Base-by-base conservation (phyloP, 306 rosid genomes). In the Rosa persica region DNA sequence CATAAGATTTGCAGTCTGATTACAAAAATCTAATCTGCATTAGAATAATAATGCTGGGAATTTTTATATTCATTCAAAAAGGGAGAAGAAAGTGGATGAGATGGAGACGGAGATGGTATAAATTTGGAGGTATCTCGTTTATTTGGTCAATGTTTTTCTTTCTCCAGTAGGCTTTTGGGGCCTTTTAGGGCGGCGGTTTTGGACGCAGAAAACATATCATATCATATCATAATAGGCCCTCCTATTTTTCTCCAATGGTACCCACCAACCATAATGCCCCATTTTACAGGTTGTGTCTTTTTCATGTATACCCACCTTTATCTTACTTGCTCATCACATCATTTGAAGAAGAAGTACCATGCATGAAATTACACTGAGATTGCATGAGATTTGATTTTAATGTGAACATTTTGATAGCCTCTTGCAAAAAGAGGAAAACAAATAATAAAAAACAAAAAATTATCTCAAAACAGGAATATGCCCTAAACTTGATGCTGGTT, bases 121-220 rank as follows among this genome's bases (percentile, higher is more conserved):
- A 17, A 65, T 17, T 36, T 8, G 27, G 70, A 13, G 25, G 36
- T 66, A 38, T 38, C 46, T 38, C 17, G 27, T 36, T 66, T 17
- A 3, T 38, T 42, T 61, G 60, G 71, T 75, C 78, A 60, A 75
- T 25, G 58, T 75, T 44, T 27, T 10, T 3, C n/a, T 36, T 75
- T 75, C 61, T 4, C 3, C 78, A 17, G 20, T 20, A 2, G 6
- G 43, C 8, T 38, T 73, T 73, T 52, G 34, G 48, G 42, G 43
- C 25, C 9, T 70, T 72, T 36, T 61, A 27, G 78, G 60, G 8
- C 78, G 70, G 78, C 78, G 70, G 58, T 46, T 25, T 75, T 75
- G 44, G 75, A 15, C 27, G 57, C 42, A 10, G 5, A 27, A 62
- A 15, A 5, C 60, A 27, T 5, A 58, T 23, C 46, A 42, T 42